phyloP scores from a whole-genome alignment of 2,329 filamentous ascomycete genomes.

The Endoconidiophora laricicola region DNA sequence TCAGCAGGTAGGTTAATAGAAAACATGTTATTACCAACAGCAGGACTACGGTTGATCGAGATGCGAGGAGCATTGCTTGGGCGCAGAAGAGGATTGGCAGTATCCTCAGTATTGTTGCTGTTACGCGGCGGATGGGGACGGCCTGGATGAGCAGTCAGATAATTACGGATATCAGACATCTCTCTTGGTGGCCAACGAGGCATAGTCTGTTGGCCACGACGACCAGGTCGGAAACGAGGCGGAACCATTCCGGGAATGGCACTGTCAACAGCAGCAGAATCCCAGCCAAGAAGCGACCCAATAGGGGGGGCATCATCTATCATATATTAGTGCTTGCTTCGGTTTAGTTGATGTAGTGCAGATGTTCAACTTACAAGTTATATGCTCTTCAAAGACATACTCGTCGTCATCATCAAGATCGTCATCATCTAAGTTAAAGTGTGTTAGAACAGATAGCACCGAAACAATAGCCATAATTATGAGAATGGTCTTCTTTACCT shows the following conservation, averaged over 20 bases:
- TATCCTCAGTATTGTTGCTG: conserved; percentile 49
- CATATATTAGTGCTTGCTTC: conserved; percentile 6
- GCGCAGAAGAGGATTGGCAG: conserved; percentile 71
- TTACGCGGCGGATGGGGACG: background rate
- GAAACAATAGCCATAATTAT: too few species aligned
- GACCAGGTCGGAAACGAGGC: conserved; percentile 21
- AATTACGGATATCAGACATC: conserved; percentile 1
- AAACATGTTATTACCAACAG: conserved; percentile 23
- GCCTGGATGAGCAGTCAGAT: background rate
- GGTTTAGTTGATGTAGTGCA: background rate
- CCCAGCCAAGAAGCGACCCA: conserved; percentile 38
- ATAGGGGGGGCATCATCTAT: conserved; percentile 24
- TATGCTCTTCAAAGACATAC: conserved; percentile 43
- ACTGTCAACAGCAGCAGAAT: conserved; percentile 20
- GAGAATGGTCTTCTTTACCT: background rate
- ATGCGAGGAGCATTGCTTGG: conserved; percentile 34
- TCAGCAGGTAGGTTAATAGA: conserved; percentile 33
- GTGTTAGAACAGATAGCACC: too few species aligned
- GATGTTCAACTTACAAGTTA: conserved; percentile 31
- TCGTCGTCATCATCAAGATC: conserved; percentile 44
- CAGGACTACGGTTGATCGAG: conserved; percentile 29
- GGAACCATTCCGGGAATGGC: conserved; percentile 21
- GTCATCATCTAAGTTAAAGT: background rate
- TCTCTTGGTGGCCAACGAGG: conserved; percentile 8
- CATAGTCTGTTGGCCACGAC: background rate